Evolutionary conservation across 2,329 filamentous ascomycete species (phyloP), one percentile per base, ranked within the genome.

Genomic region (Thielaviopsis musarum): DNA sequence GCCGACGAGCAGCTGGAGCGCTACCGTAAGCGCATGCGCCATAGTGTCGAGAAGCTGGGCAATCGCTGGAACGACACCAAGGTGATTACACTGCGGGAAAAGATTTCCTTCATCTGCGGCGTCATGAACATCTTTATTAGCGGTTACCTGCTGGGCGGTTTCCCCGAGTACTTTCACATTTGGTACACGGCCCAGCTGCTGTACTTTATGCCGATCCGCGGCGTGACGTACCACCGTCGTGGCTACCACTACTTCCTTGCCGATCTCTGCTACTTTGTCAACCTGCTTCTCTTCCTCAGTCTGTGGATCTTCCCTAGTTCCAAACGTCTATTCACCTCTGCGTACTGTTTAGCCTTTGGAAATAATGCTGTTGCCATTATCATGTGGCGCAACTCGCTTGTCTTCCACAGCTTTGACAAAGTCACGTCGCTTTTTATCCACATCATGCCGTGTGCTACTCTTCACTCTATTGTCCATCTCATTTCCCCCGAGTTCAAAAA

Each of bases 381-480:
- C 69, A 93, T 98, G 91, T 98, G 93, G 93, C 84, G 93, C 64
- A 98, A 98, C 70, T 96, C 91, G 34, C 81, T 98, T 68, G 93
- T 98, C 54, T 98, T 98, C 71, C 93, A 98, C 75, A 95, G 89
- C 68, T 84, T 98, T 72, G 93, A 98, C 77, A 98, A 98, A 72
- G 90, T 97, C 62, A 94, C 91, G 13, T 93, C 88, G 69, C 78
- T 98, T n/a, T 98, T 98, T 74, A 96, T 98, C 65, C 93, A 98
- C 71, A 95, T 98, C 67, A 98, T 98, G 91, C 93, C 93, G 0
- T 95, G 91, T 64, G 91, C 87, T 5, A 88, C 91, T 1, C 79
- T 98, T 13, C 93, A 98, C 71, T 94, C 89, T 68, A 78, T 98
- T 15, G 87, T 95, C 17, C 93, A 98, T 69, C 77, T 97, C 21